Base-by-base conservation (phyloP, 2,329 filamentous ascomycete genomes). In the Exserohilum rostratum region DNA sequence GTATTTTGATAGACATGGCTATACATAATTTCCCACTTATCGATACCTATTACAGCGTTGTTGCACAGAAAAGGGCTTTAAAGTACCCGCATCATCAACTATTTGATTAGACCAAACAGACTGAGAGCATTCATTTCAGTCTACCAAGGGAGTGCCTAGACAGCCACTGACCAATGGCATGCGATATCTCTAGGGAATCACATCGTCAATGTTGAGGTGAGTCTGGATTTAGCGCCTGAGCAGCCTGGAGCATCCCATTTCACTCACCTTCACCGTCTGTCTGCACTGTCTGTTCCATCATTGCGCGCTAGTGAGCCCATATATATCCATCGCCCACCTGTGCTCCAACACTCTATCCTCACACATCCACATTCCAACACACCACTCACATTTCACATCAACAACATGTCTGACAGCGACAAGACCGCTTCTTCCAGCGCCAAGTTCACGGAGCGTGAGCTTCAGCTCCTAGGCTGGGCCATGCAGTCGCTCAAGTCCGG, bases 401-500 rank as follows among this genome's bases (percentile, higher is more conserved):
- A 20, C 54, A 73, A 15, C 53, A 73, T 73, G 70, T 70, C 69
- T 39, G 69, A 70, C 45, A 58, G 49, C 18, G 53, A 55, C 5
- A 61, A 57, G n/a, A 48, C 58, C 35, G 43, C 54, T 30, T 44
- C 49, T 10, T 22, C 61, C 31, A 44, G 30, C 39, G 43, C 62
- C 37, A 47, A 58, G 27, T 74, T 75, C 67, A 72, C 65, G 17
- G 71, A 72, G 46, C 71, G 72, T 22, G 72, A 75, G 61, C 63
- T 73, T 13, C 62, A 73, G 50, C 57, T 75, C 46, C 68, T 75
- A 6, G 58, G 65, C 12, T 74, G 65, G 65, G 72, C 71, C 6
- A 74, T 74, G 71, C 67, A 69, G 63, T 74, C 67, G 2, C 63
- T 74, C 58, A 75, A 74, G 65, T 70, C 69, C 11, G 72, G 71